A percentile compares a stretch with the other conserved stretches of the same genome.
Conservation (phyloP, 2,329 filamentous ascomycete species). For the Arthrobotrys musiformis region DNA sequence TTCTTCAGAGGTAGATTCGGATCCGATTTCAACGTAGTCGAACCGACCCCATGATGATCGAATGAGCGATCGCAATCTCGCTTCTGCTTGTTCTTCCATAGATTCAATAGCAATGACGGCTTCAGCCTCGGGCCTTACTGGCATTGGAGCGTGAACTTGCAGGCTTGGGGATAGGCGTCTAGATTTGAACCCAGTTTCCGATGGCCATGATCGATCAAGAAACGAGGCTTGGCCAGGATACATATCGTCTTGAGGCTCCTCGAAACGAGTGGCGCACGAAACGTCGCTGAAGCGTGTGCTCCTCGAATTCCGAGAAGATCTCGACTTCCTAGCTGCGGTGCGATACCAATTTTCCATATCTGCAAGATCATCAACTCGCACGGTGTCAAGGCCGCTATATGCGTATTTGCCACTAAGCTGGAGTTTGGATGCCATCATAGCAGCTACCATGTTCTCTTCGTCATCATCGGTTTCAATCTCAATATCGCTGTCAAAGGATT, state of each 20-base stretch:
- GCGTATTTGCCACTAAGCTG: conserved; percentile 19
- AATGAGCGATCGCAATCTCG: conserved; percentile 27
- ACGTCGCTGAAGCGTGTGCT: conserved; percentile 41
- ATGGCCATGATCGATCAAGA: conserved; percentile 2
- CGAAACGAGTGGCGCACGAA: conserved; percentile 29
- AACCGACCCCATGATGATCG: conserved; percentile 36
- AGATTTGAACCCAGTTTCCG: background rate
- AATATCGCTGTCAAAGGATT: conserved; percentile 29
- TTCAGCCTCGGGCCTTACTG: conserved; percentile 32
- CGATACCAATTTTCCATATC: conserved; percentile 49
- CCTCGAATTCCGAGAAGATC: conserved; percentile 30
- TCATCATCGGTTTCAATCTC: conserved; percentile 46
- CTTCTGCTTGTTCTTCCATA: conserved; percentile 41
- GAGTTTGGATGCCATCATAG: conserved; percentile 28
- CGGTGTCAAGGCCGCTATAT: conserved; percentile 25
- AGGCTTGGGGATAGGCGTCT: conserved; percentile 28
- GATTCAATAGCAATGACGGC: conserved; percentile 35
- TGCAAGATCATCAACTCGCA: conserved; percentile 26
- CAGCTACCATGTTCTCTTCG: conserved; percentile 19
- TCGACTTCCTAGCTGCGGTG: conserved; percentile 31
- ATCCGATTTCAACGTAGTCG: conserved; percentile 12
- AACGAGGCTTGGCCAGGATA: conserved; percentile 6
- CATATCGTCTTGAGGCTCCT: conserved; percentile 18
- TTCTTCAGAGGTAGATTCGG: conserved; percentile 14
- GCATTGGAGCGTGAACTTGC: conserved; percentile 38